Evolutionary conservation across 345 rosid genomes (phyloP).

Genomic region (Passiflora organensis): DNA sequence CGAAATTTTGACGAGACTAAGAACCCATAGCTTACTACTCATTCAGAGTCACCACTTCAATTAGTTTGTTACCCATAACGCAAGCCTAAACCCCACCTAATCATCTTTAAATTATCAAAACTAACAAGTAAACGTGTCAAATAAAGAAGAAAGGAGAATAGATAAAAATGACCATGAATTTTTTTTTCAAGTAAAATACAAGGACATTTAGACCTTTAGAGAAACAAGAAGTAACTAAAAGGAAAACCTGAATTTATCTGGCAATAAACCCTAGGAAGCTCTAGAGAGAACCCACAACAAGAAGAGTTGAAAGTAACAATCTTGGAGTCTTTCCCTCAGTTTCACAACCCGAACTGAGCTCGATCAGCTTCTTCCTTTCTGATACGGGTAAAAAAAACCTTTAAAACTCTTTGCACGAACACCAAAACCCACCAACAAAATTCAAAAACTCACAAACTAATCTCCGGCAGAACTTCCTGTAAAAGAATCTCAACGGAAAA

Average conservation of each 20-base stretch:
- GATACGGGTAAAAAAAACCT: conserved; percentile 15
- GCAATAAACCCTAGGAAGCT: conserved; percentile 23
- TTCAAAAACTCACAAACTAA: conserved; percentile 23
- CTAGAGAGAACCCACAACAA: conserved; percentile 20
- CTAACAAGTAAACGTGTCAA: conserved; percentile 6
- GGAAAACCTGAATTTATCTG: conserved; percentile 10
- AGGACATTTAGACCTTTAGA: conserved; percentile 1
- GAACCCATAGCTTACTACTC: too few relatives aligned
- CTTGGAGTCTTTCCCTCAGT: conserved; percentile 12
- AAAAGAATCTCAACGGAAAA: conserved; percentile 14
- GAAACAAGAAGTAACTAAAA: conserved; percentile 1
- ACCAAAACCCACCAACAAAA: conserved; percentile 35
- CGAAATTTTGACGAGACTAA: too few relatives aligned
- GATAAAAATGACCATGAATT: conserved; percentile 4
- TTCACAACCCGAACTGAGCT: conserved; percentile 1
- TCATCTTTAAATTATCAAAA: neutral
- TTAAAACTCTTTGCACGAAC: conserved; percentile 18
- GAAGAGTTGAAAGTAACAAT: conserved; percentile 21
- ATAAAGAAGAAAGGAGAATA: neutral
- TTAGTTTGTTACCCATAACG: neutral
- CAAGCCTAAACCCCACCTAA: conserved; percentile 8
- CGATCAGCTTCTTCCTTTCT: conserved; percentile 26
- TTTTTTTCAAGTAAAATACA: too few relatives aligned
- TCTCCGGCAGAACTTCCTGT: conserved; percentile 18
- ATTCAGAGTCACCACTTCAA: neutral